Base-by-base conservation (phyloP, 2,329 filamentous ascomycete genomes). In the Arthrinium phaeospermum region DNA sequence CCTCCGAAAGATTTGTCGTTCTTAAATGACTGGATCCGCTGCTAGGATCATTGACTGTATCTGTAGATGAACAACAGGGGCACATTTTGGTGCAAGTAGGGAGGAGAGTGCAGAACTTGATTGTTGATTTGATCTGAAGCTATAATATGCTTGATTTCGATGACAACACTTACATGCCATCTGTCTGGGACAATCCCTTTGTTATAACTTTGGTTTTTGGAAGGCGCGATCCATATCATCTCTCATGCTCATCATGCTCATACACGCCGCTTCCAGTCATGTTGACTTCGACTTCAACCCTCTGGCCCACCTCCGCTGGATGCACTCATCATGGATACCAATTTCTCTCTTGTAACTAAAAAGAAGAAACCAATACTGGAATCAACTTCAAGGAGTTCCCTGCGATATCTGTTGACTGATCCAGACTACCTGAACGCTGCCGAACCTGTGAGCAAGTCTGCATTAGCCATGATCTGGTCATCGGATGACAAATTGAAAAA, bases 361-460 rank as follows among this genome's bases (percentile, higher is more conserved):
- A 24, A 0, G 4, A 13, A 6, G 19, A 22, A 37, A 22, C 13
- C 27, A 27, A 22, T 19, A 6, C 7, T n/a, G 8, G 16, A 41
- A 5, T 41, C 37, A 41, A 41, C 37, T 19, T 41, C 34, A 22
- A 7, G 57, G 34, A n/a, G 8, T 14, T n/a, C 10, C 57, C 10
- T 64, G 57, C 1, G 49, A 51, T 51, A 64, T 64, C 57, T 64
- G 44, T 69, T 69, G 67, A 64, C 68, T 70, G 47, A 70, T 57
- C 68, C 68, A 70, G 47, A 70, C 68, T 5, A 70, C 68, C 22
- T 51, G 68, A n/a, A 70, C 68, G 47, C 68, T 70, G 22, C 68
- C 68, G n/a, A 70, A 70, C 5, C 68, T 70, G 34, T 49, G 67
- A 64, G 57, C 57, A 64, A 64, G 34, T 41, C n/a, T 41, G 57